Evolutionary conservation across 495 filamentous ascomycete genomes (phyloP).

Genomic region (Penicillium flavigenum): DNA sequence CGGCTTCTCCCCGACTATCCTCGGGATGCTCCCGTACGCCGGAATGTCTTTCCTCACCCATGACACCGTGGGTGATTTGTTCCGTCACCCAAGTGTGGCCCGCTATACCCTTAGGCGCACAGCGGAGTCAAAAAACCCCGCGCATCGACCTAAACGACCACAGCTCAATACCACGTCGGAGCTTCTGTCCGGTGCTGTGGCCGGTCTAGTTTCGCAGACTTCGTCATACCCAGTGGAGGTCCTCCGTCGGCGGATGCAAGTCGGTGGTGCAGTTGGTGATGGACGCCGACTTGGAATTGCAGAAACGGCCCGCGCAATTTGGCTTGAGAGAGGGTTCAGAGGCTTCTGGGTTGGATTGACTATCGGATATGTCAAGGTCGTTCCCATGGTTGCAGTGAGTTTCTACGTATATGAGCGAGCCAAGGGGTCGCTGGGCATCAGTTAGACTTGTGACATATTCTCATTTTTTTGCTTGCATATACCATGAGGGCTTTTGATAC

Average conservation of each 20-base stretch:
- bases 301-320: conserved; percentile 76
- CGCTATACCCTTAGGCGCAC: conserved; percentile 59
- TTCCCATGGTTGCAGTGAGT: conserved; percentile 84
- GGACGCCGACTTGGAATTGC: conserved; percentile 71
- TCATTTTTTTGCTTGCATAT: conserved; percentile 6
- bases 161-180: conserved; percentile 72
- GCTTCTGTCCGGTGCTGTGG: conserved; percentile 76
- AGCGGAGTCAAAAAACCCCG: conserved; percentile 41
- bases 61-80: conserved; percentile 77
- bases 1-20: conserved; percentile 83
- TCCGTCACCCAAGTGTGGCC: conserved; percentile 65
- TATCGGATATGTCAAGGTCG: conserved; percentile 92
- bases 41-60: conserved; percentile 97
- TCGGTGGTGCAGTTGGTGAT: conserved; percentile 89
- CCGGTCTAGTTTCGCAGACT: conserved; percentile 86
- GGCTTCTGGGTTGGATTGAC: conserved; percentile 93
- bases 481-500: conserved; percentile 9
- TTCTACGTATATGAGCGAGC: conserved; percentile 79
- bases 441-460: conserved; percentile 45
- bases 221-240: conserved; percentile 92
- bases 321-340: conserved; percentile 67
- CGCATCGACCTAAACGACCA: conserved; percentile 26
- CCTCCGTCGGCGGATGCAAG: conserved; percentile 90
- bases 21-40: conserved; percentile 95
- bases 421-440: conserved; percentile 66